Evolutionary conservation across 2,329 filamentous ascomycete species (phyloP).

Genomic region (Drechslerella stenobrocha): DNA sequence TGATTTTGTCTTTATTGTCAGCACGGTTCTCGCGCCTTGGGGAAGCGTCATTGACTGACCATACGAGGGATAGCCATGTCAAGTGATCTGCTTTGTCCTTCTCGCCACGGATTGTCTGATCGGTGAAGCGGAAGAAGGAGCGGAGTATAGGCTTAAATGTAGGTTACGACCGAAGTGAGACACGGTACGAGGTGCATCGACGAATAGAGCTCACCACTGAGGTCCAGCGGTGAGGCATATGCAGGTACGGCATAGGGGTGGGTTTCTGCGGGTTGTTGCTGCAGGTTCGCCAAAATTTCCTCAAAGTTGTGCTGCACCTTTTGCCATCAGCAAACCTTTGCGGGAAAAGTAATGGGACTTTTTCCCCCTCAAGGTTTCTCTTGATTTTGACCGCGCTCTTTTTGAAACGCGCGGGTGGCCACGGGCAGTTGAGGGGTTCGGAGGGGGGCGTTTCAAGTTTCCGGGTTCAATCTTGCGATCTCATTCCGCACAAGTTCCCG

Average conservation of each 20-base stretch:
- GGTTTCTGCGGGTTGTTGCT: too few species aligned
- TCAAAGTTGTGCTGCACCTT: too few species aligned
- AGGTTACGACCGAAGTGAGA: too few species aligned
- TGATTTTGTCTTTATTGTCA: not conserved
- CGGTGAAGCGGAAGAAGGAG: not conserved
- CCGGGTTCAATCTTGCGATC: slow-evolving; percentile 6
- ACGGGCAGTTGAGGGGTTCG: slow-evolving; percentile 1
- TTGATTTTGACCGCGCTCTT: too few species aligned
- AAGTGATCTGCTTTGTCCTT: not conserved
- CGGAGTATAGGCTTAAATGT: not conserved
- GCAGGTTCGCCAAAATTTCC: too few species aligned
- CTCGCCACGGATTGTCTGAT: not conserved
- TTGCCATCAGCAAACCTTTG: too few species aligned
- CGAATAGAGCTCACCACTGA: too few species aligned
- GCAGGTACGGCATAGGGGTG: too few species aligned
- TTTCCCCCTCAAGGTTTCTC: too few species aligned
- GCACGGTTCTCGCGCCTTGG: not conserved
- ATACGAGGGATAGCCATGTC: not conserved
- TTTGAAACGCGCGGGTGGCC: slow-evolving; percentile 7
- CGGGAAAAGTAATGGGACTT: too few species aligned
- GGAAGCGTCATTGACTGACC: not conserved
- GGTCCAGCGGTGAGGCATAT: too few species aligned
- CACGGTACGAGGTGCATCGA: too few species aligned
- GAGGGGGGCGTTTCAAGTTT: slow-evolving; percentile 2
- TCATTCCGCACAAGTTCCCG: slow-evolving; percentile 4